Evolutionary conservation across 208 protist species (phyloP).

Genomic region (Porcisia deanei): DNA sequence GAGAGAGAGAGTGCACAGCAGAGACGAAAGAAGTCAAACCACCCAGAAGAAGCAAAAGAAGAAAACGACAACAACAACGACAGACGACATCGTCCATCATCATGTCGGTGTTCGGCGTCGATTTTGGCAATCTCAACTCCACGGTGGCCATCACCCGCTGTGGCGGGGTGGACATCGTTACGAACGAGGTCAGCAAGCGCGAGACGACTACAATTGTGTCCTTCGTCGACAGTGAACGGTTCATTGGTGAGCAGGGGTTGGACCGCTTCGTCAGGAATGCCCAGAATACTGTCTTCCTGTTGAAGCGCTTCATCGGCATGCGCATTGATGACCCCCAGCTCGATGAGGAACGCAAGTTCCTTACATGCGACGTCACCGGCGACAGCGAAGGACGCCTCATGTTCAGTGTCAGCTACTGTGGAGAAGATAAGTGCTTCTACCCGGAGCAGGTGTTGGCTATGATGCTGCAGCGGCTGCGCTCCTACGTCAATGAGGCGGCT

Average conservation of each 20-base stretch:
- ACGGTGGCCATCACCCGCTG: slow-evolving; percentile 85
- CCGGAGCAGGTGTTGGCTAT: slow-evolving; percentile 94
- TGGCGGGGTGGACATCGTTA: slow-evolving; percentile 91
- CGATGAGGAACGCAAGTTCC: slow-evolving; percentile 55
- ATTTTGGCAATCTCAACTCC: slow-evolving; percentile 92
- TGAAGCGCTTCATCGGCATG: slow-evolving; percentile 91
- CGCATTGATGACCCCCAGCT: slow-evolving; percentile 71
- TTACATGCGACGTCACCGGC: slow-evolving; percentile 67
- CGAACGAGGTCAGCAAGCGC: slow-evolving; percentile 89
- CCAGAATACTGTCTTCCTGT: slow-evolving; percentile 82
- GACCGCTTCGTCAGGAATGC: slow-evolving; percentile 86
- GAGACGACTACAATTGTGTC: slow-evolving; percentile 91
- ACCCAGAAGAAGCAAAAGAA: background rate
- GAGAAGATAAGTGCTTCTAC: slow-evolving; percentile 72
- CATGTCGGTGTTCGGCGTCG: slow-evolving; percentile 94
- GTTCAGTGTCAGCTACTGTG: slow-evolving; percentile 85
- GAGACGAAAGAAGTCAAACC: background rate
- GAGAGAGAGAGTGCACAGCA: background rate
- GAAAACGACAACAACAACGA: slow-evolving; percentile 10
- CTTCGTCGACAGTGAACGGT: slow-evolving; percentile 85
- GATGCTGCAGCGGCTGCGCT: slow-evolving; percentile 81
- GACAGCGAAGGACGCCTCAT: slow-evolving; percentile 72
- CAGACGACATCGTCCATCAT: background rate
- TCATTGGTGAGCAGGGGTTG: slow-evolving; percentile 88
- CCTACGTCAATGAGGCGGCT: slow-evolving; percentile 78